A percentile compares a stretch with the other conserved stretches of the same genome.
Conservation (phyloP, 1,284 basidiomycete genomes). For the Austroboletus rostrupii region DNA sequence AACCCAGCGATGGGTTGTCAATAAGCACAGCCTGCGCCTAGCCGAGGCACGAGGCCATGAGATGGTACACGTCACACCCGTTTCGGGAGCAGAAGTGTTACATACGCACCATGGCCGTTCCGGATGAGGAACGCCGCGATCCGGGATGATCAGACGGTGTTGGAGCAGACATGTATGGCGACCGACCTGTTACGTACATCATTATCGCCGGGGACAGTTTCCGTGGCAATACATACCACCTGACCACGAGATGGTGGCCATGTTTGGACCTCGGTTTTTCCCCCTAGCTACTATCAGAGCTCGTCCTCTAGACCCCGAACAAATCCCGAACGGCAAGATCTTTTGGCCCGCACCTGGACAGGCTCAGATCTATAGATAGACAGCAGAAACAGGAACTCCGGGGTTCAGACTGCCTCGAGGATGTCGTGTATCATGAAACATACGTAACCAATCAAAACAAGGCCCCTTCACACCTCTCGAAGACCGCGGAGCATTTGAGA, state of each 20-base stretch:
- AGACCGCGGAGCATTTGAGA: slow-evolving; percentile 22
- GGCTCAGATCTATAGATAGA: slow-evolving; percentile 29
- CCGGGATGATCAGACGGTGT: slow-evolving; percentile 24
- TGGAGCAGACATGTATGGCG: slow-evolving; percentile 20
- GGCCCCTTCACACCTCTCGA: slow-evolving; percentile 4
- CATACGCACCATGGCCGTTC: slow-evolving; percentile 16
- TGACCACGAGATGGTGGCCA: slow-evolving; percentile 12
- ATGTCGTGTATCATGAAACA: slow-evolving; percentile 22
- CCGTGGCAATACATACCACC: slow-evolving; percentile 18
- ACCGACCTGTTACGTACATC: slow-evolving; percentile 24
- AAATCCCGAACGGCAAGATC: slow-evolving; percentile 17
- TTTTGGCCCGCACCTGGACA: slow-evolving; percentile 7
- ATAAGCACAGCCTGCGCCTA: slow-evolving; percentile 27
- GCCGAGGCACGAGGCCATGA: slow-evolving; percentile 30
- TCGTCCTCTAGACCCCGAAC: slow-evolving; percentile 15
- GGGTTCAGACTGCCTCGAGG: slow-evolving; percentile 26
- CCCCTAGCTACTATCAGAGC: slow-evolving; percentile 16
- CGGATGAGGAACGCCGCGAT: slow-evolving; percentile 24
- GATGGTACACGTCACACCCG: slow-evolving; percentile 30
- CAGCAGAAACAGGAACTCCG: slow-evolving; percentile 30
- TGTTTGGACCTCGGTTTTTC: slow-evolving; percentile 7
- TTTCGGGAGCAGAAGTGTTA: slow-evolving; percentile 31
- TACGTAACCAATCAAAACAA: slow-evolving; percentile 16
- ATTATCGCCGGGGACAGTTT: slow-evolving; percentile 18
- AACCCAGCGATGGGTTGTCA: slow-evolving; percentile 29